Conservation (phyloP, 2,329 filamentous ascomycete genomes). For the Exophiala oligosperma region DNA sequence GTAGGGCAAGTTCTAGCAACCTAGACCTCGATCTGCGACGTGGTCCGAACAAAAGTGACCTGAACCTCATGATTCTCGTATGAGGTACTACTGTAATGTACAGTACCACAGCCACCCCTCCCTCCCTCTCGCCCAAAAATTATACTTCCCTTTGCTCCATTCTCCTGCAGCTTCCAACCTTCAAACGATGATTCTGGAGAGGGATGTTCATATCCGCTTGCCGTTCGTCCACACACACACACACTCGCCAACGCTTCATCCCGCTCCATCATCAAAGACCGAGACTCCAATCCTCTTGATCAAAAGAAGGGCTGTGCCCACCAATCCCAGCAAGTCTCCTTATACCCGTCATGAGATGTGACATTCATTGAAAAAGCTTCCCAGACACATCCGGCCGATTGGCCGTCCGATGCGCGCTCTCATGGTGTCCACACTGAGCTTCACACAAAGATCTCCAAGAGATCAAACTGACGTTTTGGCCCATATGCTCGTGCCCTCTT, state of each 20-base stretch:
- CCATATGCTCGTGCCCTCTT: not conserved
- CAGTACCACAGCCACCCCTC: not conserved
- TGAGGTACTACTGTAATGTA: not conserved
- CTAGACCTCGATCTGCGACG: not conserved
- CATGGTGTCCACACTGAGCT: slow-evolving; percentile 14
- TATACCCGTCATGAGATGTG: slow-evolving; percentile 27
- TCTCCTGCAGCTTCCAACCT: slow-evolving; percentile 6
- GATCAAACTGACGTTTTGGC: not conserved
- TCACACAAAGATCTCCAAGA: slow-evolving; percentile 3
- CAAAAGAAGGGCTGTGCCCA: not conserved
- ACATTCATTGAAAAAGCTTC: not conserved
- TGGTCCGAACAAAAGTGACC: too few species aligned
- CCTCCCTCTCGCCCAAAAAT: not conserved
- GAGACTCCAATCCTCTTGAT: not conserved
- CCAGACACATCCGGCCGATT: slow-evolving; percentile 7
- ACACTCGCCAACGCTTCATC: slow-evolving; percentile 20
- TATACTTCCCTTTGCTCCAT: slow-evolving; percentile 15
- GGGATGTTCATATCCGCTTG: not conserved
- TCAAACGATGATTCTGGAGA: not conserved
- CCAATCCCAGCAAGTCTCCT: slow-evolving; percentile 21
- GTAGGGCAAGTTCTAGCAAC: too few species aligned
- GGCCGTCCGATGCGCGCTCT: not conserved
- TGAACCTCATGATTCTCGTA: too few species aligned
- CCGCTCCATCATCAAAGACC: not conserved
- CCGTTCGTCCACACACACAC: slow-evolving; percentile 1